Base-by-base conservation (phyloP, 768 basidiomycete genomes). In the Podaxis carcinomalis region DNA sequence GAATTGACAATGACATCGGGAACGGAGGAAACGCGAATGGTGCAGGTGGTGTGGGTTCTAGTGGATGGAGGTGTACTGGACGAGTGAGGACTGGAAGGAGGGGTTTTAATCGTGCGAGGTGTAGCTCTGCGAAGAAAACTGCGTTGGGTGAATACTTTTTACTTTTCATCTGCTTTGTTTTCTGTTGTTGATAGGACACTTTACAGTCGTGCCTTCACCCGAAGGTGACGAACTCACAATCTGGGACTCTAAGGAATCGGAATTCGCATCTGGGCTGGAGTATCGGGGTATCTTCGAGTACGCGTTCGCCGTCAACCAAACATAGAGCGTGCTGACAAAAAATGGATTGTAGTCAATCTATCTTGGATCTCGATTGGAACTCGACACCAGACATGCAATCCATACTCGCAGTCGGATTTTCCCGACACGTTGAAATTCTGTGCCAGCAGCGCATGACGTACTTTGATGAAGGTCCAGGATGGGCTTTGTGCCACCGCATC, bases 161-260 rank as follows among this genome's bases (percentile, higher is more conserved):
- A 9, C 19, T 56, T 56, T 35, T 54, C 63, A 55, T 61, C 56
- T 56, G 39, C 59, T 66, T 23, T 54, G 60, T 39, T 51, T 53
- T 52, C 13, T 2, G 28, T 46, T 59, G 46, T 47, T 49, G 7
- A 46, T 46, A 35, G 57, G 14, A 49, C 36, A 32, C 23, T 52
- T 35, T 50, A 56, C 50, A 94, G 92, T 93, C 63, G 84, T 88
- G 13, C 75, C 80, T 4, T 70, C 75, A 14, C 67, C 78, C 0
- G 81, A 83, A 19, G 89, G 88, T 0, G 81, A 90, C 61, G 93
- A 95, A 68, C 73, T 98, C 50, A 94, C 93, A 0, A 93, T 98
- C 16, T 98, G 96, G 96, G 94, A 98, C 72, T 97, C 95, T 0
- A 89, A 89, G 55, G 91, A 92, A 72, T 95, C 92, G 16, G 92